phyloP scores from a whole-genome alignment of 495 filamentous ascomycete genomes.

The Penicillium coprophilum region DNA sequence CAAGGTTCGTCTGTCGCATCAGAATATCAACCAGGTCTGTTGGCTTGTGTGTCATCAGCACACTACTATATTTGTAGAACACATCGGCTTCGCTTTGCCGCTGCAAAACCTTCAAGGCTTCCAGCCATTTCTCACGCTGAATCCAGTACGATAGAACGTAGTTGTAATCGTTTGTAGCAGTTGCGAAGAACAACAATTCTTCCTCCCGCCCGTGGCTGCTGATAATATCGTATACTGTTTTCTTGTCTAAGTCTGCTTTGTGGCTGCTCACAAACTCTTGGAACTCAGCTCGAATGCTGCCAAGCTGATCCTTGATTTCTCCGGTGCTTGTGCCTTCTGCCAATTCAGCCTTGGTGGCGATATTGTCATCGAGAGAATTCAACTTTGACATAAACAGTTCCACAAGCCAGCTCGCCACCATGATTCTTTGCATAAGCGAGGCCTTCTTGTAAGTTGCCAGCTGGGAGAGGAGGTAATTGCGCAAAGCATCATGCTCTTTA shows the following conservation, averaged over 20 bases:
- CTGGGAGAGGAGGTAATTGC: conserved; percentile 87
- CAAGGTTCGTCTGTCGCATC: conserved; percentile 88
- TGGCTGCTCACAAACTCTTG: conserved; percentile 83
- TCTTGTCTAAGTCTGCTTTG: conserved; percentile 81
- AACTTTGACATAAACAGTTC: conserved; percentile 97
- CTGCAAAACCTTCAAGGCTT: conserved; percentile 83
- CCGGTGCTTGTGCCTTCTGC: conserved; percentile 65
- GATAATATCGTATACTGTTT: conserved; percentile 93
- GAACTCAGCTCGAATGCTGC: conserved; percentile 69
- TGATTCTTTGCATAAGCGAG: conserved; percentile 84
- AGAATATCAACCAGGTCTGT: conserved; percentile 86
- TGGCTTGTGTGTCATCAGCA: conserved; percentile 88
- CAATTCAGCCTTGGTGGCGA: conserved; percentile 85
- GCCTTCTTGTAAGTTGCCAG: conserved; percentile 78
- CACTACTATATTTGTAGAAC: conserved; percentile 93
- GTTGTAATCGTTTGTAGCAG: conserved; percentile 82
- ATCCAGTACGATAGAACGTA: conserved; percentile 97
- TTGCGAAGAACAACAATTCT: conserved; percentile 88
- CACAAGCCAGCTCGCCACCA: conserved; percentile 94
- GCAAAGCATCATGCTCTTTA: conserved; percentile 84
- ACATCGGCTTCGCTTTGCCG: conserved; percentile 87
- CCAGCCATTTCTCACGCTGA: conserved; percentile 90
- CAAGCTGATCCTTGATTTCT: conserved; percentile 72
- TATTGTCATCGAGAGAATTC: conserved; percentile 90
- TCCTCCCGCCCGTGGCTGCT: conserved; percentile 92